phyloP scores from a whole-genome alignment of 805 yeast genomes.

The Kluyveromyces starmeri region DNA sequence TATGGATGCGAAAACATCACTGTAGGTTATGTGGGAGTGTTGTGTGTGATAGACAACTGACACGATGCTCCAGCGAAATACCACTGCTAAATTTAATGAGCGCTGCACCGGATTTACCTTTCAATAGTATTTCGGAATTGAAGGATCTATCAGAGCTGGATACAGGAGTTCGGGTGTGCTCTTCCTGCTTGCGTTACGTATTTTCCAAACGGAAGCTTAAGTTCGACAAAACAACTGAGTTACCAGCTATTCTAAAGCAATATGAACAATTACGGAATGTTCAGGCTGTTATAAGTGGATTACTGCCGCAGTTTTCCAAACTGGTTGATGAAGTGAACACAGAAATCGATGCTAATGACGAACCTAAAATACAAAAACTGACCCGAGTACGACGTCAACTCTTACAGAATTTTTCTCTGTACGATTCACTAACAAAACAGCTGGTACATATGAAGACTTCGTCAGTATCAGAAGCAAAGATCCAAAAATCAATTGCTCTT shows the following conservation, averaged over 20 bases:
- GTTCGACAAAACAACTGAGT: slow-evolving; percentile 31
- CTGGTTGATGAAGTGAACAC: slow-evolving; percentile 17
- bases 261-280: slow-evolving; percentile 35
- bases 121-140: slow-evolving; percentile 9
- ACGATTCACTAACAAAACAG: slow-evolving; percentile 42
- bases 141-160: slow-evolving; percentile 18
- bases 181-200: slow-evolving; percentile 54
- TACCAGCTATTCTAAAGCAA: slow-evolving; percentile 32
- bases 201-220: slow-evolving; percentile 46
- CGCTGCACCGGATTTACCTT: slow-evolving; percentile 21
- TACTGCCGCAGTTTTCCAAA: slow-evolving; percentile 38
- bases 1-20: slow-evolving; percentile 70
- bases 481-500: slow-evolving; percentile 47
- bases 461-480: slow-evolving; percentile 36
- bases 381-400: slow-evolving; percentile 36
- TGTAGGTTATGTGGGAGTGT: slow-evolving; percentile 82
- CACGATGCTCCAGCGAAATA: slow-evolving; percentile 67
- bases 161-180: slow-evolving; percentile 51
- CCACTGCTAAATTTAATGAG: slow-evolving; percentile 33
- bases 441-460: slow-evolving; percentile 29
- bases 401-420: slow-evolving; percentile 40
- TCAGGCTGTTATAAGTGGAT: slow-evolving; percentile 30
- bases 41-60: slow-evolving; percentile 59
- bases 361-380: slow-evolving; percentile 29
- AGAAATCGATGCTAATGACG: slow-evolving; percentile 27